Evolutionary conservation across 768 basidiomycete species (phyloP).

Genomic region (Leccinum disarticulatum): DNA sequence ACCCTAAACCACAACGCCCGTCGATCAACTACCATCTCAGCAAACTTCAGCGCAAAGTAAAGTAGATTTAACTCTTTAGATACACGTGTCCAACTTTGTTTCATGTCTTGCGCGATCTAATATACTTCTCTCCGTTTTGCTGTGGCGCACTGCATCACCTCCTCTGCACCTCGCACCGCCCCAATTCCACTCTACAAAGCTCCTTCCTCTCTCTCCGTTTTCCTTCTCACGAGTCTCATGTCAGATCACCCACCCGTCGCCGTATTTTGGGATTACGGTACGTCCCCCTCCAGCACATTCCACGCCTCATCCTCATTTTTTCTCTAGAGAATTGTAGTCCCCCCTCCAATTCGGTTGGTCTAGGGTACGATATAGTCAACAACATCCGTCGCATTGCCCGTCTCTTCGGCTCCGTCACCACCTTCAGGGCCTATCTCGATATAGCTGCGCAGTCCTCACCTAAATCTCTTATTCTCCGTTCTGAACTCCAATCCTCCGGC

Average conservation of each 20-base stretch:
- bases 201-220: constrained; percentile 4
- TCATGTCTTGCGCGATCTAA: neutral
- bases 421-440: constrained; percentile 57
- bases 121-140: neutral
- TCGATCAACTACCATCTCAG: constrained; percentile 91
- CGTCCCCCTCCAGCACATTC: constrained; percentile 2
- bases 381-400: constrained; percentile 46
- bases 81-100: constrained; percentile 13
- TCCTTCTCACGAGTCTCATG: constrained; percentile 29
- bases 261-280: constrained; percentile 42
- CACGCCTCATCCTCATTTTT: neutral
- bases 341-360: constrained; percentile 31
- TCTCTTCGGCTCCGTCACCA: constrained; percentile 44
- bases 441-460: constrained; percentile 36
- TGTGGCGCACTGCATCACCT: constrained; percentile 6
- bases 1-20: constrained; percentile 65
- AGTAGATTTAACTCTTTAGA: constrained; percentile 44
- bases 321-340: constrained; percentile 32
- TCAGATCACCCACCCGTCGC: constrained; percentile 39
- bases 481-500: constrained; percentile 45
- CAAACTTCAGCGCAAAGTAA: constrained; percentile 70
- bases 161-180: constrained; percentile 3
- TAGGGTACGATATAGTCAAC: constrained; percentile 44
- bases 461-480: constrained; percentile 37
- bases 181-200: constrained; percentile 25